Base-by-base conservation (phyloP, 1,284 basidiomycete species). In the Agroathelia rolfsii region DNA sequence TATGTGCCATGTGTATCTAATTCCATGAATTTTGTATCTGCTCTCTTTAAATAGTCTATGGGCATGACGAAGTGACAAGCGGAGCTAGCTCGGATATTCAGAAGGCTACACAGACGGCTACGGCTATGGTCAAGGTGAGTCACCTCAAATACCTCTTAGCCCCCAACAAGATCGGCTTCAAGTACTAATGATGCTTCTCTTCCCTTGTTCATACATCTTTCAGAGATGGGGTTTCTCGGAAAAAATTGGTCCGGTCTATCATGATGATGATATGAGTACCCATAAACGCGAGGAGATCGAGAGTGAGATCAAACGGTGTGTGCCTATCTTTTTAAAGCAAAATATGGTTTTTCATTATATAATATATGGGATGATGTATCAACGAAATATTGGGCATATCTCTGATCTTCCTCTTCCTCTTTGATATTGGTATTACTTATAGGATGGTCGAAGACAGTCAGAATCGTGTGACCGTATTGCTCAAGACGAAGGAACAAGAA, bases 71-170 rank as follows among this genome's bases (percentile, higher is more conserved):
- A 46, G 76, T 90, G 24, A 88, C 87, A 3, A 88, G 84, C 40
- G 90, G 92, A n/a, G 88, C 88, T 32, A 83, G 79, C 34, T 85
- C 80, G 41, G 92, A 96, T 58, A 72, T 96, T 32, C 65, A 66
- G 43, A 64, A 68, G 28, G 92, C 92, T 3, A 93, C 87, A 3
- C 56, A 69, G 34, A 81, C 79, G 13, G 90, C 92, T 5, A 69
- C 75, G n/a, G 61, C 69, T 15, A 94, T 95, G 90, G 87, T 96
- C 43, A 80, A 85, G 69, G 81, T 84, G 55, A 55, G 71, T 57
- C n/a, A n/a, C n/a, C n/a, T n/a, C n/a, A n/a, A n/a, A n/a, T n/a
- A n/a, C n/a, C n/a, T n/a, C n/a, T n/a, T n/a, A n/a, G n/a, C n/a
- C n/a, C n/a, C n/a, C n/a, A n/a, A n/a, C n/a, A n/a, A n/a, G n/a